phyloP scores from a whole-genome alignment of 257 asterid genomes.

The Solanum bulbocastanum region DNA sequence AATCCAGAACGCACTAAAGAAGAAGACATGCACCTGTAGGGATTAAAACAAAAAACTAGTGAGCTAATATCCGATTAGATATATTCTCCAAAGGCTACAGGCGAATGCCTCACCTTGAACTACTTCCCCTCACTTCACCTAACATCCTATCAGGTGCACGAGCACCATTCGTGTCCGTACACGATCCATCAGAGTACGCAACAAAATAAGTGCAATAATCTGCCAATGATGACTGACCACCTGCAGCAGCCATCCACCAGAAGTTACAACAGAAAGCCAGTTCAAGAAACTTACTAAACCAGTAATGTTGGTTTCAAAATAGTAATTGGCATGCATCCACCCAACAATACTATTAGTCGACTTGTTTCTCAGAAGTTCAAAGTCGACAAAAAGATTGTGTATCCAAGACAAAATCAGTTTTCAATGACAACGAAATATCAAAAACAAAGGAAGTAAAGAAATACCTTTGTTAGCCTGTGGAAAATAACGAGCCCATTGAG shows the following conservation, averaged over 20 bases:
- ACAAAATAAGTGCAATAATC: constrained; percentile 97
- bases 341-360: neutral
- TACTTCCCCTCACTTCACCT: constrained; percentile 95
- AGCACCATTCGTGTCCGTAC: constrained; percentile 92
- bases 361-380: neutral
- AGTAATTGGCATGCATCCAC: neutral
- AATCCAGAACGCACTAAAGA: constrained; percentile 85
- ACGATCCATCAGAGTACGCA: constrained; percentile 97
- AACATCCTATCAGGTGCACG: constrained; percentile 94
- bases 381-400: neutral
- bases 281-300: neutral
- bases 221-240: constrained; percentile 98
- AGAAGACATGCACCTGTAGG: constrained; percentile 81
- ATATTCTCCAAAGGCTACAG: neutral
- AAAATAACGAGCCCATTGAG: constrained; percentile 91
- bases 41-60: neutral
- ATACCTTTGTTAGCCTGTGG: constrained; percentile 84
- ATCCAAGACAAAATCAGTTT: neutral
- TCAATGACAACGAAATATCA: neutral
- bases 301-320: neutral
- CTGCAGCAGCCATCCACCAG: constrained; percentile 28
- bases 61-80: neutral
- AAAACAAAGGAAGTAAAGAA: neutral
- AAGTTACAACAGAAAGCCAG: neutral
- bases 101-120: constrained; percentile 48